Evolutionary conservation across 208 protist species (phyloP), one percentile per base, ranked within the genome.

Genomic region (Naegleria lovaniensis): DNA sequence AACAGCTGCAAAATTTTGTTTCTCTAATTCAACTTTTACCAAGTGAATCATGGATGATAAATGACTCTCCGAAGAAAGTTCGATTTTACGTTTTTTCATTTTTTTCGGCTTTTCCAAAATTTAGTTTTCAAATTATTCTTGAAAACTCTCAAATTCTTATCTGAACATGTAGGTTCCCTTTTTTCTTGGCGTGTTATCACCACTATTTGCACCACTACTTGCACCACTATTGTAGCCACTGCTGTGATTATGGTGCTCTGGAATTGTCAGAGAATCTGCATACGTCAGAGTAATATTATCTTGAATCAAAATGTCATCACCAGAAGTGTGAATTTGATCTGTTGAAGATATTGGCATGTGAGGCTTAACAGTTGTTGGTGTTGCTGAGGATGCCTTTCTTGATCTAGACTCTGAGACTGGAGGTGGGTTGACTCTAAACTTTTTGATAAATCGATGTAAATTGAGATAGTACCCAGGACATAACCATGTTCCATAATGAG

Each of bases 401-500:
- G 55, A 29, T 67, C 22, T 67, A 29, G 55, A 22, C 19, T 15
- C 19, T 67, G 11, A 15, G 22, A 67, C 55, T 48, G 43, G 7
- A 29, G 55, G 55, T 67, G 67, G 67, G 36, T 79, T 79, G n/a
- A 79, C 67, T 79, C 29, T 79, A 79, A 79, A 79, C 67, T 92
- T 93, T 3, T 91, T 51, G n/a, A 97, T 85, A 91, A 97, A 97
- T 25, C 51, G 33, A 51, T 94, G 75, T 90, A 97, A 94, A 5
- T 90, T 91, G 33, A 92, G 87, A 90, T 92, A 93, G 91, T 97
- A 97, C 15, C 95, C 95, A 13, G 90, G 55, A 84, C 93, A 92
- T 33, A 94, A 85, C 38, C 92, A 90, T 58, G 96, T 55, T 55
- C 94, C 93, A 91, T 97, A 96, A 93, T 97, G 96, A 25, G 48